phyloP scores from a whole-genome alignment of 2,329 filamentous ascomycete genomes.

The Pseudopyrenochaeta lycopersici region DNA sequence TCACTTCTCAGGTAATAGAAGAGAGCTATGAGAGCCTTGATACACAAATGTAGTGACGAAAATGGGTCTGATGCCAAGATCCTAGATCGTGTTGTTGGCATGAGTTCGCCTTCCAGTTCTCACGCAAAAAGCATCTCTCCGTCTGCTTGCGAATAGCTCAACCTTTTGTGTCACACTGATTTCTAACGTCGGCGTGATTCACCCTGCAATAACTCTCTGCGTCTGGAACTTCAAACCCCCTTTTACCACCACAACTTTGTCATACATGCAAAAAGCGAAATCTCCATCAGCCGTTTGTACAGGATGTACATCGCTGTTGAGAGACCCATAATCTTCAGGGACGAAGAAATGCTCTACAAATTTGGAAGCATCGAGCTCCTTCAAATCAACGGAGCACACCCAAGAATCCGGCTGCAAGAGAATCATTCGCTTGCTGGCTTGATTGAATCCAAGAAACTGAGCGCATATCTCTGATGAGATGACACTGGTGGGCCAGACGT shows the following conservation, averaged over 20 bases:
- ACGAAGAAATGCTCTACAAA: constrained; percentile 3
- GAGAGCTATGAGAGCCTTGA: too few species aligned
- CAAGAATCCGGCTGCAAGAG: not conserved
- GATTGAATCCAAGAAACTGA: not conserved
- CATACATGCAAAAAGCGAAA: constrained; percentile 3
- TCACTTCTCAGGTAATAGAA: too few species aligned
- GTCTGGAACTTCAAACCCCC: not conserved
- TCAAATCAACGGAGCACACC: not conserved
- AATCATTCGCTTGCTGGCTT: not conserved
- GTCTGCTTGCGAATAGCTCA: too few species aligned
- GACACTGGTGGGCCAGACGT: not conserved
- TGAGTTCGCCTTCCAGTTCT: too few species aligned
- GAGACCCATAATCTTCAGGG: not conserved
- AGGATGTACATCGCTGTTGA: not conserved
- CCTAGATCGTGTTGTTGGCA: too few species aligned
- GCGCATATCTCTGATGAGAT: not conserved
- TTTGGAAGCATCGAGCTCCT: not conserved
- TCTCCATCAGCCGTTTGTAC: not conserved
- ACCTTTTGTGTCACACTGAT: too few species aligned
- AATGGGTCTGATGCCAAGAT: too few species aligned
- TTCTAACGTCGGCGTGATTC: too few species aligned
- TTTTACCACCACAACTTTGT: constrained; percentile 2
- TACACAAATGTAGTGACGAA: too few species aligned
- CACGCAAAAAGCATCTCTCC: too few species aligned
- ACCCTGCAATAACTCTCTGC: not conserved